A percentile compares a stretch with the other conserved stretches of the same genome.
Evolutionary conservation across 176 grass and related monocot genomes (phyloP).

Genomic region (Themeda triandra): DNA sequence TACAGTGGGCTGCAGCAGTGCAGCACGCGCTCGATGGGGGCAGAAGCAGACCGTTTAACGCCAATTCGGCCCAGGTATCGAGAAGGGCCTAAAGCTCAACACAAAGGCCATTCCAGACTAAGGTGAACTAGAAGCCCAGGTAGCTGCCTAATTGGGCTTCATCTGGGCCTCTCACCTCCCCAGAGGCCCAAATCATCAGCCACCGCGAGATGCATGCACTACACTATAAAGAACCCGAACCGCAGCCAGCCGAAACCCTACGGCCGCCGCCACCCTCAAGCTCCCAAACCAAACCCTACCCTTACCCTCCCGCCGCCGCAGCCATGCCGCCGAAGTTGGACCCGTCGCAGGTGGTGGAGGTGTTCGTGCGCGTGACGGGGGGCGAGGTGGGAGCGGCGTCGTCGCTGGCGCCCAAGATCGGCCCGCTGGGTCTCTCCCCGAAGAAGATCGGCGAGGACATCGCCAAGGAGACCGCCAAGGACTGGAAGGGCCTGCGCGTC

Average conservation of each 20-base stretch:
- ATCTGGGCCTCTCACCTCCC: background rate
- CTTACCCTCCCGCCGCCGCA: slow-evolving; percentile 5
- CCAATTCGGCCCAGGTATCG: background rate
- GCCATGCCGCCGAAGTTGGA: slow-evolving; percentile 85
- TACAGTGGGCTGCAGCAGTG: too few species aligned
- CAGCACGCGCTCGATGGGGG: too few species aligned
- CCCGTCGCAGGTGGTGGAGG: slow-evolving; percentile 81
- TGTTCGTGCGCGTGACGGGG: slow-evolving; percentile 87
- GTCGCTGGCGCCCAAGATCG: slow-evolving; percentile 88
- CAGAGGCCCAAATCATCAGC: background rate
- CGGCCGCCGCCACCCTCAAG: background rate
- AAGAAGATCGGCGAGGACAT: slow-evolving; percentile 99
- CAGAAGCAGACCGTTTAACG: background rate
- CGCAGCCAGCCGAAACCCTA: slow-evolving; percentile 16
- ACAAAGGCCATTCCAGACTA: background rate
- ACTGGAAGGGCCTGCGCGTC: slow-evolving; percentile 93
- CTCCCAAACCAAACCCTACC: slow-evolving; percentile 14
- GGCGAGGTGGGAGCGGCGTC: slow-evolving; percentile 89
- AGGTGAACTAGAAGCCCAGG: too few species aligned
- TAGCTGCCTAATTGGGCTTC: background rate
- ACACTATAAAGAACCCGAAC: slow-evolving; percentile 18
- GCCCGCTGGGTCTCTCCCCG: slow-evolving; percentile 86
- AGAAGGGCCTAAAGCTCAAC: background rate
- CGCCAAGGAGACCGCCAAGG: slow-evolving; percentile 96
- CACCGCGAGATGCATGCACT: background rate